These are phyloP conservation scores for Trichomonas vaginalis DNA, from an alignment of 208 protist species.

Conservation along the genomic window DNA sequence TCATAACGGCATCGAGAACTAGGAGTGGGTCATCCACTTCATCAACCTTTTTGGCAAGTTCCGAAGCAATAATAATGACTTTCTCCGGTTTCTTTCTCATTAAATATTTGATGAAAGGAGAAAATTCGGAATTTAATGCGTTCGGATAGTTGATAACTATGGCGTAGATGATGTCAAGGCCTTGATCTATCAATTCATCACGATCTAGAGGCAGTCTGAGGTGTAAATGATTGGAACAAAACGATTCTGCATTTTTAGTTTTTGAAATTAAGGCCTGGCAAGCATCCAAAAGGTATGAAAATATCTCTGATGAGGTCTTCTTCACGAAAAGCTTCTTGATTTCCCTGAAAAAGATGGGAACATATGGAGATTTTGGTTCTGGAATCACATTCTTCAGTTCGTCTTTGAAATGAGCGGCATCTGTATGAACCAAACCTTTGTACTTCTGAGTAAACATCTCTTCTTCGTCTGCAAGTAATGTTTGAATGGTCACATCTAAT, in stretches of 20 bases:
- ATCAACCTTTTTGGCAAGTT: not conserved
- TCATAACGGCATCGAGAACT: not conserved
- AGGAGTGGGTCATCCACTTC: not conserved
- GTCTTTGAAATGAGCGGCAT: not conserved
- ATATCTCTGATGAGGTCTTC: not conserved
- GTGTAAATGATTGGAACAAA: not conserved
- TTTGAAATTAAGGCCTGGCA: not conserved
- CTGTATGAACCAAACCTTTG: not conserved
- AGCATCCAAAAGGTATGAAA: not conserved
- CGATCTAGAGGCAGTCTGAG: not conserved
- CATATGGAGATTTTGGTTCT: not conserved
- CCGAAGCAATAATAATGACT: not conserved
- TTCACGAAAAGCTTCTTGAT: not conserved
- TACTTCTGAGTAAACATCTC: not conserved
- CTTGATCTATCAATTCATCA: not conserved
- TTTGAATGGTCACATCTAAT: not conserved
- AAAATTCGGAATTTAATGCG: not conserved
- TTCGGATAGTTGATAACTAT: not conserved
- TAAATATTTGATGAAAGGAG: not conserved
- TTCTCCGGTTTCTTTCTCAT: not conserved
- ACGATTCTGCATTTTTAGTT: not conserved
- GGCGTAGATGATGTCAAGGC: not conserved
- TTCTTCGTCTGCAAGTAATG: not conserved
- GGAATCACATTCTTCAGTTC: not conserved
- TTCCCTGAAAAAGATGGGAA: not conserved